These are phyloP conservation scores for Cercophora sp. DNA, from an alignment of 495 filamentous ascomycete species.

Conservation along the genomic window DNA sequence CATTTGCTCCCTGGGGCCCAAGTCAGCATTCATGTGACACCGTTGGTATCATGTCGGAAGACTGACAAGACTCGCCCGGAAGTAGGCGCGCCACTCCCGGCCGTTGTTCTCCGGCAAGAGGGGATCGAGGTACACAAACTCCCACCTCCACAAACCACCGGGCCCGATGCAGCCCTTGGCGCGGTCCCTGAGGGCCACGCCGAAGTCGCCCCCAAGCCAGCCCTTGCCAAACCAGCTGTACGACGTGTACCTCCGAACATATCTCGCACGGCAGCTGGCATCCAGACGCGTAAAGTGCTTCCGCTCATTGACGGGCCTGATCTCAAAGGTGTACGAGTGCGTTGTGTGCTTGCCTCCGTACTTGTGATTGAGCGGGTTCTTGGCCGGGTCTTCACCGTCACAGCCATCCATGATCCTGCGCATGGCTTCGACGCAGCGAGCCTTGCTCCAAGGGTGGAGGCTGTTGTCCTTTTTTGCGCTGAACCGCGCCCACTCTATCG, in stretches of 20 bases:
- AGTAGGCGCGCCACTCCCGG: background rate
- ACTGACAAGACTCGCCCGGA: too few species aligned
- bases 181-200: background rate
- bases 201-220: background rate
- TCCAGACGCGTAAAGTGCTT: background rate
- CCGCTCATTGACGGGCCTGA: background rate
- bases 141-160: background rate
- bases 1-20: too few species aligned
- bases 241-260: background rate
- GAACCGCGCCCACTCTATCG: background rate
- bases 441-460: background rate
- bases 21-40: too few species aligned
- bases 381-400: background rate
- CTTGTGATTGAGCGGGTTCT: background rate
- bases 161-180: background rate
- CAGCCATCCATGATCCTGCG: background rate
- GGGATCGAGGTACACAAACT: background rate
- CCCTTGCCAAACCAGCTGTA: background rate
- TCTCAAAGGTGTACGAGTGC: background rate
- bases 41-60: too few species aligned
- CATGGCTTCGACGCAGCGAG: background rate
- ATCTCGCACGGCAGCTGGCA: background rate
- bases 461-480: background rate
- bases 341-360: background rate
- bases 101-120: background rate